A percentile compares a stretch with the other conserved stretches of the same genome.
phyloP scores from a whole-genome alignment of 2,329 filamentous ascomycete species.

The Hypoxylon sp. region DNA sequence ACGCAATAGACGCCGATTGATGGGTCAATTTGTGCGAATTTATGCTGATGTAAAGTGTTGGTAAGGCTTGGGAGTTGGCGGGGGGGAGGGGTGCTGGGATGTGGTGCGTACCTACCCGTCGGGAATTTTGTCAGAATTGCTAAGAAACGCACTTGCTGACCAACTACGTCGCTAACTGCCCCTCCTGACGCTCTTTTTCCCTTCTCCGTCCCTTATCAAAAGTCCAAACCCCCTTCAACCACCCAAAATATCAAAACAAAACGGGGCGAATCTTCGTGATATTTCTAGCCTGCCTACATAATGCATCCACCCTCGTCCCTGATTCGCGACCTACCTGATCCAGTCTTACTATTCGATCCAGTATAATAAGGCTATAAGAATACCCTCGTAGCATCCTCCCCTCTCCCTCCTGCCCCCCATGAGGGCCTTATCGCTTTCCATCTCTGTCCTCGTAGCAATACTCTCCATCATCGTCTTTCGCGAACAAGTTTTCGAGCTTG shows the following conservation, averaged over 20 bases:
- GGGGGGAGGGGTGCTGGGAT: slow-evolving; percentile 7
- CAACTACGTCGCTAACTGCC: slow-evolving; percentile 13
- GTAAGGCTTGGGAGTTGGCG: slow-evolving; percentile 43
- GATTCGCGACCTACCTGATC: slow-evolving; percentile 40
- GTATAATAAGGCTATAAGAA: slow-evolving; percentile 41
- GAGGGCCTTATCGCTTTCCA: slow-evolving; percentile 57
- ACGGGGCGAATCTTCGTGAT: slow-evolving; percentile 44
- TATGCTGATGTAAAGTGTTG: slow-evolving; percentile 52
- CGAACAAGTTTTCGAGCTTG: slow-evolving; percentile 52
- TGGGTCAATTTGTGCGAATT: background rate
- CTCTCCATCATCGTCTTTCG: slow-evolving; percentile 56
- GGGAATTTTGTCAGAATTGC: slow-evolving; percentile 30
- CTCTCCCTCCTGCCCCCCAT: slow-evolving; percentile 49
- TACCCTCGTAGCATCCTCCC: slow-evolving; percentile 19
- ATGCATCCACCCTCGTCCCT: slow-evolving; percentile 43
- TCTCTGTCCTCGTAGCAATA: slow-evolving; percentile 59
- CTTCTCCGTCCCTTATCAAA: slow-evolving; percentile 21
- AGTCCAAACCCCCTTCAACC: slow-evolving; percentile 4
- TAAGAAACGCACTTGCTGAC: slow-evolving; percentile 28
- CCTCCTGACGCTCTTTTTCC: slow-evolving; percentile 1
- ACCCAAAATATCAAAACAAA: slow-evolving; percentile 13
- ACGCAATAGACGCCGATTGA: slow-evolving; percentile 2
- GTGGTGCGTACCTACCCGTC: slow-evolving; percentile 17
- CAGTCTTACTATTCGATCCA: slow-evolving; percentile 36
- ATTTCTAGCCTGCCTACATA: slow-evolving; percentile 43